A percentile compares a stretch with the other conserved stretches of the same genome.
These are phyloP conservation scores for Colletotrichum spinosum DNA, from an alignment of 2,329 filamentous ascomycete genomes.

Conservation along the genomic window DNA sequence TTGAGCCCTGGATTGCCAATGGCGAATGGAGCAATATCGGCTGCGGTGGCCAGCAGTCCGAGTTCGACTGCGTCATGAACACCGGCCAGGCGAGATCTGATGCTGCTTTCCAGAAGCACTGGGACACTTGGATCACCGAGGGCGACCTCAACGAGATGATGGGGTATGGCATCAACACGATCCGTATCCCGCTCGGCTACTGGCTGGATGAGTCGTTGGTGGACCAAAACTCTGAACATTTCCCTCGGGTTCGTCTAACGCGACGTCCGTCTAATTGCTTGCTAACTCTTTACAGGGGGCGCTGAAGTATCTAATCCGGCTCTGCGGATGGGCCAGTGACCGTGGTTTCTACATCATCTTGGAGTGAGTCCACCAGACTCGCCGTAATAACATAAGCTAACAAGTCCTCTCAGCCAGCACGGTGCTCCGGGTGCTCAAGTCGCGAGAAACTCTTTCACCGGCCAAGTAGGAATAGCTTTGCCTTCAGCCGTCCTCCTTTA, in stretches of 20 bases:
- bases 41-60: slow-evolving; percentile 57
- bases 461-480: slow-evolving; percentile 44
- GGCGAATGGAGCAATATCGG: slow-evolving; percentile 60
- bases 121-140: slow-evolving; percentile 61
- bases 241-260: slow-evolving; percentile 48
- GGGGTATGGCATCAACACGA: slow-evolving; percentile 63
- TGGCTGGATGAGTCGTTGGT: slow-evolving; percentile 65
- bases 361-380: slow-evolving; percentile 42
- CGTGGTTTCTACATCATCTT: slow-evolving; percentile 65
- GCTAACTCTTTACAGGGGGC: slow-evolving; percentile 49
- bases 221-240: slow-evolving; percentile 59
- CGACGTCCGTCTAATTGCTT: fast-evolving
- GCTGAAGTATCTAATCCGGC: slow-evolving; percentile 56
- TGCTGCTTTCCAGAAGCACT: slow-evolving; percentile 61
- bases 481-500: not conserved
- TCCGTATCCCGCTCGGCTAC: slow-evolving; percentile 67
- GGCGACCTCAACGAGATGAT: slow-evolving; percentile 61
- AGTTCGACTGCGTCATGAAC: slow-evolving; percentile 65
- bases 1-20: slow-evolving; percentile 65
- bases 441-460: slow-evolving; percentile 59
- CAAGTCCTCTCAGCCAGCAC: slow-evolving; percentile 49
- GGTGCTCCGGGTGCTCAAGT: slow-evolving; percentile 63
- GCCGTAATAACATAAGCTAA: not conserved
- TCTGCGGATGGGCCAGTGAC: slow-evolving; percentile 61
- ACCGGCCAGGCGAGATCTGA: slow-evolving; percentile 60